Evolutionary conservation across 1,284 basidiomycete species (phyloP), one percentile per base, ranked within the genome.

Genomic region (Trametes polyzona): DNA sequence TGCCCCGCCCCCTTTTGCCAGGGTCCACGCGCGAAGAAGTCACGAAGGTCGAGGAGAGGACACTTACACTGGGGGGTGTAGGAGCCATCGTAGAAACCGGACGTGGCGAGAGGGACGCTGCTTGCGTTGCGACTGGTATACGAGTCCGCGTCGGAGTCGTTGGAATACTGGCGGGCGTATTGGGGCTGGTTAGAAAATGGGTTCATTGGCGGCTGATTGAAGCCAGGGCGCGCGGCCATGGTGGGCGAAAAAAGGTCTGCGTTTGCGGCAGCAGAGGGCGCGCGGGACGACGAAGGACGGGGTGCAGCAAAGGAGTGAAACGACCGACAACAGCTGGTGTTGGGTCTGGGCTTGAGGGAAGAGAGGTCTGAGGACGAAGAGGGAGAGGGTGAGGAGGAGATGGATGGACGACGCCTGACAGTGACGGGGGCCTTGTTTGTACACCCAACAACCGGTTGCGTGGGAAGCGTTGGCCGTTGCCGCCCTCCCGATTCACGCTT

Each of bases 121-220:
- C 82, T 83, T 51, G 78, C 80, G 61, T 82, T 83, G 61, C 81
- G 77, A 62, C 74, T 77, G 58, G 69, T 71, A 71, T 83, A 84
- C 62, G 77, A 77, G 68, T 85, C 83, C 47, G 78, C 75, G 61
- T 83, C 79, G 6, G 81, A 83, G 59, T 85, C 82, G 48, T 71
- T 70, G 44, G 69, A 66, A 59, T 73, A 72, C 52, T 71, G 71
- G 52, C 67, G 71, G 30, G 65, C 62, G 52, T 58, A 68, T 35
- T 65, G 66, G n/a, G 57, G 52, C 36, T 64, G 68, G 55, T 68
- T 66, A 42, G 67, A 55, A 65, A 73, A 75, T 16, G 74, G 73
- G 60, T 76, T 75, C 52, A 68, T 69, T 55, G 70, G 65, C 32
- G 70, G 71, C 65, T 68, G 72, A 44, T 71, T 73, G 68, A 73